Percentiles rank a stretch among this genome's conserved stretches.
Conservation (phyloP, 345 rosid species). For the Bruguiera parviflora region DNA sequence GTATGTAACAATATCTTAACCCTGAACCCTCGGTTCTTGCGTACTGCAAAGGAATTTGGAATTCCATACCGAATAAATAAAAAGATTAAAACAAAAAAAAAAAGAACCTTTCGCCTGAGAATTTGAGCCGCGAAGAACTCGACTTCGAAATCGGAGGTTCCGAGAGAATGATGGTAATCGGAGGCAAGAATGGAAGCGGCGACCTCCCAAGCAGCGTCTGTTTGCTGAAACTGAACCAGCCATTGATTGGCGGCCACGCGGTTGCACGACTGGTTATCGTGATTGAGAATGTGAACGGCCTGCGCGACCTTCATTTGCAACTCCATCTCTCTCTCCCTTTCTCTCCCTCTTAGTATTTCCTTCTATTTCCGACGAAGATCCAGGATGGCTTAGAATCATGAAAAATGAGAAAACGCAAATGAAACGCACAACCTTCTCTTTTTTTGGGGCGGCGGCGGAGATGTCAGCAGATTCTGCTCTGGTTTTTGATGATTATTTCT, state of each 20-base stretch:
- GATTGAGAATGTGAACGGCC: constrained; percentile 87
- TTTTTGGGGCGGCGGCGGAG: no score
- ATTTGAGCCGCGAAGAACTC: constrained; percentile 95
- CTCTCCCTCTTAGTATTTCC: no score
- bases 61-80: no score
- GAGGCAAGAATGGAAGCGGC: constrained; percentile 87
- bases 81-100: neutral
- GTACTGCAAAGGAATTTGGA: no score
- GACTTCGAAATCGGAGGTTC: constrained; percentile 56
- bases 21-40: no score
- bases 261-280: constrained; percentile 82
- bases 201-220: constrained; percentile 86
- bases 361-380: no score
- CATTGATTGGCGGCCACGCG: constrained; percentile 96
- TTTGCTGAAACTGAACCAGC: constrained; percentile 92
- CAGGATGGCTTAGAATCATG: no score
- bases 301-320: constrained; percentile 81
- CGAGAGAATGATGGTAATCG: constrained; percentile 32
- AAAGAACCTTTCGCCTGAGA: constrained; percentile 81
- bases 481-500: no score
- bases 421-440: no score
- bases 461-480: no score
- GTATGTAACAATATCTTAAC: neutral
- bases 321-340: constrained; percentile 38
- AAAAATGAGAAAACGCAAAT: no score